Base-by-base conservation (phyloP, 2,329 filamentous ascomycete species). In the Neopestalotiopsis sp. region DNA sequence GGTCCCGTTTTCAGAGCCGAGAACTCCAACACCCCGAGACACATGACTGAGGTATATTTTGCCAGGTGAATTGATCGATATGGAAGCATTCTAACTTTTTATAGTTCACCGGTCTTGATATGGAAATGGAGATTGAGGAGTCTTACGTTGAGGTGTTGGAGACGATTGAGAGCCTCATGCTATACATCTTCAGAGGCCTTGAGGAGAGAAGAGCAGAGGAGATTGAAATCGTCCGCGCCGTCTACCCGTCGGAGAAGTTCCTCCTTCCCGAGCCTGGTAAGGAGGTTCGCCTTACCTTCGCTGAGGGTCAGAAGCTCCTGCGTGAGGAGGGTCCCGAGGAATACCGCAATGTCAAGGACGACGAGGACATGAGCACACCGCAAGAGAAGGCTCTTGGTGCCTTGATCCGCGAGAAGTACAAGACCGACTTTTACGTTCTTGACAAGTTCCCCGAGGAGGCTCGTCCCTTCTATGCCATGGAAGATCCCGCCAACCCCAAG, bases 341-440 rank as follows among this genome's bases (percentile, higher is more conserved):
- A 76, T 91, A 83, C 80, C 81, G 81, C 73, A 89, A 94, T 74
- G 90, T 95, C 42, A 84, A 83, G 45, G 92, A 95, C 78, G 90
- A 92, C 71, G 93, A 95, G 77, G 93, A 96, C 76, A 90, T 95
- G 85, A 88, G 83, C 77, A 96, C 93, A 0, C 90, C 93, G 0
- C 91, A 95, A 77, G 93, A 96, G 80, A 95, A 95, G 83, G 93
- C 92, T n/a, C 90, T 98, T 9, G 96, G 96, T 69, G 91, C 90
- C 32, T 86, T 98, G 62, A 90, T 98, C 73, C 91, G 93, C 68
- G 88, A 93, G 75, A 98, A 97, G 83, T 97, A 92, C 87, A 89
- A 92, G 78, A 96, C 94, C 70, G 96, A 99, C 84, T 98, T 98
- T 84, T 98, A 97, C 84, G 91, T 97, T 28, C 88, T 99, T 71